phyloP scores from a whole-genome alignment of 768 basidiomycete species.

The Tylopilus balloui region DNA sequence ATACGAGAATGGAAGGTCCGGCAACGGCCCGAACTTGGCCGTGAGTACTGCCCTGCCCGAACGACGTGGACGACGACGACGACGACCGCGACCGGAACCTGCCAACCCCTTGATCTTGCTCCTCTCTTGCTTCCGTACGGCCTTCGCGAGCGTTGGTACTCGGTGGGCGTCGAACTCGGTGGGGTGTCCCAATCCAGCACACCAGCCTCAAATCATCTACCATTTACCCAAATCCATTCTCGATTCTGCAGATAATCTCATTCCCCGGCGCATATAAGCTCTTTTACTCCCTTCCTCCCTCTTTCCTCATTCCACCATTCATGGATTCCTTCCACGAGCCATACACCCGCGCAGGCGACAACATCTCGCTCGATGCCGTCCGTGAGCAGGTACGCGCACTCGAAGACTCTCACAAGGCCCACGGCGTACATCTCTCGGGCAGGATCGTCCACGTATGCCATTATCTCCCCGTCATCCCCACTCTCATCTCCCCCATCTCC shows the following conservation, averaged over 20 bases:
- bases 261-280: slow-evolving; percentile 18
- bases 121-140: background rate
- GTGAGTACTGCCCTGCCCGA: background rate
- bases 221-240: slow-evolving; percentile 21
- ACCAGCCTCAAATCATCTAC: slow-evolving; percentile 20
- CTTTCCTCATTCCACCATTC: slow-evolving; percentile 3
- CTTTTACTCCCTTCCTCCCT: background rate
- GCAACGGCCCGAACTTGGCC: slow-evolving; percentile 18
- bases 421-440: slow-evolving; percentile 74
- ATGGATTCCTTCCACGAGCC: slow-evolving; percentile 78
- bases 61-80: slow-evolving; percentile 2
- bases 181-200: slow-evolving; percentile 26
- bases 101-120: background rate
- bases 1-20: slow-evolving; percentile 16
- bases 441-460: slow-evolving; percentile 91
- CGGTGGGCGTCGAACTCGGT: background rate
- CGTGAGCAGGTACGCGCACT: slow-evolving; percentile 66
- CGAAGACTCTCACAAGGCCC: slow-evolving; percentile 65
- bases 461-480: slow-evolving; percentile 76
- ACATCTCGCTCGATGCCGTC: slow-evolving; percentile 68
- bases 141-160: background rate
- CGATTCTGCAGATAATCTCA: slow-evolving; percentile 28
- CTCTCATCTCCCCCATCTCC: slow-evolving; percentile 43
- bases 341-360: slow-evolving; percentile 58
- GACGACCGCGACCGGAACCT: background rate